These are phyloP conservation scores for Circinella minor DNA, from an alignment of 371 early-diverging fungal species.

Conservation along the genomic window DNA sequence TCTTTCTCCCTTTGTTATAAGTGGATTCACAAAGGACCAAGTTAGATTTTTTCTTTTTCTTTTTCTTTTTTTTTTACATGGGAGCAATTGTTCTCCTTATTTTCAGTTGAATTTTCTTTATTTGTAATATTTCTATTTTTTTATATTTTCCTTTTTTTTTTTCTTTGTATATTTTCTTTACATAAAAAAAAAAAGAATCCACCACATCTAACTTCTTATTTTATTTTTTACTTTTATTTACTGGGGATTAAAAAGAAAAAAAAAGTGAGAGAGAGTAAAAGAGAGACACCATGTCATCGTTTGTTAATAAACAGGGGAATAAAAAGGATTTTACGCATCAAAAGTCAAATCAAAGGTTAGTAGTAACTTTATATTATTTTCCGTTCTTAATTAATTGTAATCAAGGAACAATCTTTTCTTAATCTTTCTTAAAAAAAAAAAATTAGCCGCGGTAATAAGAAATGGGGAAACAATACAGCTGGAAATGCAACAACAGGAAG, in stretches of 20 bases:
- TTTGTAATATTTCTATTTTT: no score
- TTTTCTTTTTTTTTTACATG: background rate
- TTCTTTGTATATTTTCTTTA: no score
- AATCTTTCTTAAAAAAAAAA: background rate
- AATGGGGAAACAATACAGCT: slow-evolving; percentile 28
- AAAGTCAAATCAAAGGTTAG: slow-evolving; percentile 27
- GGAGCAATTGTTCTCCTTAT: no score
- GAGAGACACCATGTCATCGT: slow-evolving; percentile 17
- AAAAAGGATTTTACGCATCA: slow-evolving; percentile 34
- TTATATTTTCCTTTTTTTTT: no score
- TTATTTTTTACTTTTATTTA: no score
- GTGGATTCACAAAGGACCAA: no score
- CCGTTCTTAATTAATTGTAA: background rate
- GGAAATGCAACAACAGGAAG: slow-evolving; percentile 2
- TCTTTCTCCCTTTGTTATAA: no score
- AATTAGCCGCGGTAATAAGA: slow-evolving; percentile 39
- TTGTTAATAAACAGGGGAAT: slow-evolving; percentile 34
- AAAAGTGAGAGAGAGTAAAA: slow-evolving; percentile 6
- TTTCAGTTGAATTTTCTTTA: no score
- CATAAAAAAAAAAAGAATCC: no score
- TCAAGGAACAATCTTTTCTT: background rate
- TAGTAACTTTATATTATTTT: background rate
- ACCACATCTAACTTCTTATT: no score
- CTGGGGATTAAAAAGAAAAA: slow-evolving; percentile 6
- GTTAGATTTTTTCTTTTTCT: background rate